Evolutionary conservation across 805 yeast species (phyloP), one percentile per base, ranked within the genome.

Genomic region (Ogataea saltuana): DNA sequence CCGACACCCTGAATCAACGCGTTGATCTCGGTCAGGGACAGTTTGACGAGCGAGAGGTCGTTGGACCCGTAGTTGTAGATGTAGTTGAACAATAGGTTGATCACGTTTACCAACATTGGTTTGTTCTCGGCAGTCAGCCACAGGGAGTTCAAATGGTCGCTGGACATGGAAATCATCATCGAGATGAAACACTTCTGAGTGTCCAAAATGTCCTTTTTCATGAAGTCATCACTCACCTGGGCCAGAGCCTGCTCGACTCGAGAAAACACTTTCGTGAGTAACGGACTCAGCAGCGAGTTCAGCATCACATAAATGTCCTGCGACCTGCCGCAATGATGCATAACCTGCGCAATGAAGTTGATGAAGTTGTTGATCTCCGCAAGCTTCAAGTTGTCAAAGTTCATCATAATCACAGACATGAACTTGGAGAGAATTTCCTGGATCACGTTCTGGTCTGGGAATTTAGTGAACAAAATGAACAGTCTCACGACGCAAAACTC

Each of bases 401-500:
- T 71, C 21, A 72, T 71, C 58, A 86, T 69, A 44, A 88, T 69
- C 17, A 82, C 72, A 2, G 87, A 77, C 45, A 93, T 79, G 48
- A 89, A 75, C 58, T 87, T 82, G 50, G 83, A 82, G 62, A 87
- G 71, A 35, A 77, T 71, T 7, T 58, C 58, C 42, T 72, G 69
- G 31, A 72, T 66, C 17, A 55, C 58, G 9, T 32, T 36, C 49
- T 80, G 70, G 6, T 65, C 64, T 16, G 65, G 64, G 42, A 51
- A 45, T 37, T 60, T 65, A 18, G 79, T 79, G 55, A 93, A 69
- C 31, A 91, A 70, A 17, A 95, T 88, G 42, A 89, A 84, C 53
- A 93, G 74, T 49, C 98, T 76, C 9, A 96, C 88, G 65, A 90
- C 83, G 22, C 96, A 80, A 61, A 86, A 88, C 55, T 97, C 76